These are phyloP conservation scores for Parafenestella ontariensis DNA, from an alignment of 2,329 filamentous ascomycete species.

Conservation along the genomic window DNA sequence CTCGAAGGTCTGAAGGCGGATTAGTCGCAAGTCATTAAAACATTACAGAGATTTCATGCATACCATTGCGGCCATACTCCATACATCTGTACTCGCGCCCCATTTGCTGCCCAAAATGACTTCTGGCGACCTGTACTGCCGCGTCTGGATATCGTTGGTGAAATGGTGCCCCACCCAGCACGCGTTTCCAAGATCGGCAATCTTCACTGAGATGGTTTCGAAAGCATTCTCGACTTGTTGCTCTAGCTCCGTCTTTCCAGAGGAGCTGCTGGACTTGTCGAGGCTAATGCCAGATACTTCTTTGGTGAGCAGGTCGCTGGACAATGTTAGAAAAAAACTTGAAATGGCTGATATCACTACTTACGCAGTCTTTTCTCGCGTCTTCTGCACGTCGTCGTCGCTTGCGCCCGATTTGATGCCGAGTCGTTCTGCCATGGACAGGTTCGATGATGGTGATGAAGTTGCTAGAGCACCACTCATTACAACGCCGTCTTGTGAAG, in stretches of 20 bases:
- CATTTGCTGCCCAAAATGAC: conserved; percentile 97
- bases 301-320: conserved; percentile 84
- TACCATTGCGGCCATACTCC: conserved; percentile 99
- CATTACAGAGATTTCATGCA: conserved; percentile 47
- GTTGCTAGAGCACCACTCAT: conserved; percentile 64
- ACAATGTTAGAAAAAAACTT: not conserved
- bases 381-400: conserved; percentile 69
- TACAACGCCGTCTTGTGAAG: conserved; percentile 56
- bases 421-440: conserved; percentile 67
- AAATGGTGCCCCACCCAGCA: conserved; percentile 99
- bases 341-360: conserved; percentile 45
- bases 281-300: conserved; percentile 95
- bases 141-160: conserved; percentile 98
- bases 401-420: conserved; percentile 60
- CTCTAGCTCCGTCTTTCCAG: conserved; percentile 54
- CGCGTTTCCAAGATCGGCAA: conserved; percentile 96
- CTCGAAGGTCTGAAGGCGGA: conserved; percentile 79
- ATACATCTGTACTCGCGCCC: conserved; percentile 99
- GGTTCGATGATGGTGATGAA: conserved; percentile 49
- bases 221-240: conserved; percentile 65
- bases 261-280: conserved; percentile 67
- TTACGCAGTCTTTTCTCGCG: conserved; percentile 93
- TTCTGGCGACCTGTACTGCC: conserved; percentile 96
- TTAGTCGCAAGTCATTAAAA: conserved; percentile 15
- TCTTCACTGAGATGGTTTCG: conserved; percentile 96